Base-by-base conservation (phyloP, 192 early-diverging fungal species). In the Chytriomyces sp. region DNA sequence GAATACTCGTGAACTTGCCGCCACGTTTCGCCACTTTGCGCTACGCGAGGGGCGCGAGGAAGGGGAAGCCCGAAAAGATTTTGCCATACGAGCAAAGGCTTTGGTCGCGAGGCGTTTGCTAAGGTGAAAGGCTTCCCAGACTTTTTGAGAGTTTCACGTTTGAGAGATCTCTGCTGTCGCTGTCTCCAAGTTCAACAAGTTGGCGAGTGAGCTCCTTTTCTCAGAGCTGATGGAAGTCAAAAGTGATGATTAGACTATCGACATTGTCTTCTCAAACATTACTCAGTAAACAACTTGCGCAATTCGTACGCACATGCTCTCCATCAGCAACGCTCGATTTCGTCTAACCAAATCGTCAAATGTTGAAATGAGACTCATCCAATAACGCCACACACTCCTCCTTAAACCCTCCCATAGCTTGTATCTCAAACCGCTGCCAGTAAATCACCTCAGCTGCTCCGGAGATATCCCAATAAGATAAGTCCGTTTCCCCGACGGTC, bases 201-300 rank as follows among this genome's bases (percentile, higher is more conserved):
- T 89, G 87, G 10, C 87, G 79, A 4, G 86, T 86, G 8, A 89
- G 75, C 58, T 89, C 87, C 58, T 89, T 89, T 73, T 89, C 87
- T 83, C 89, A 86, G 26, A 89, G 76, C 52, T 88, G 89, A 75
- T 77, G 89, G 22, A 89, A 68, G 69, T 89, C 87, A 14, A 85
- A 39, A 0, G 85, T 72, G 4, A 80, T 82, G 64, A 89, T 89
- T 58, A 87, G 87, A 33, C 72, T 78, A 76, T 89, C 87, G 6
- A 89, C 74, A 73, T 89, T 88, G 39, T 89, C 87, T 77, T 89
- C 87, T n/a, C n/a, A n/a, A n/a, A n/a, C n/a, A n/a, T n/a, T n/a
- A n/a, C n/a, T n/a, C n/a, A n/a, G n/a, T n/a, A n/a, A n/a, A n/a
- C n/a, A n/a, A n/a, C n/a, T n/a, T n/a, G n/a, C n/a, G n/a, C n/a